Percentiles rank a stretch among this genome's conserved stretches.
Conservation (phyloP, 2,329 filamentous ascomycete species). For the Rhinocladiella mackenziei region DNA sequence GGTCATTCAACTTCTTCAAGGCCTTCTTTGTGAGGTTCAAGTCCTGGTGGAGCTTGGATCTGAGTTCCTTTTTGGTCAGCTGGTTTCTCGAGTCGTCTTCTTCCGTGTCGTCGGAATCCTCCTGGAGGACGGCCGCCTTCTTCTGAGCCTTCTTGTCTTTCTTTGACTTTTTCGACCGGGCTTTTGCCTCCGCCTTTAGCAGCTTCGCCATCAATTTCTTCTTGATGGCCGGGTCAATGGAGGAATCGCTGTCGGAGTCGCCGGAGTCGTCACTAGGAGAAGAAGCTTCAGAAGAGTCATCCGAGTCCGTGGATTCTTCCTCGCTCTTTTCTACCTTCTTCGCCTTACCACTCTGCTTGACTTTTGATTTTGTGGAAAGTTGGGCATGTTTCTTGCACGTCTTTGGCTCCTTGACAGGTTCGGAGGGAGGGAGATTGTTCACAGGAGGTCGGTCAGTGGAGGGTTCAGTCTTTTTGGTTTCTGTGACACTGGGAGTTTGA, state of each 20-base stretch:
- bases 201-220: constrained; percentile 18
- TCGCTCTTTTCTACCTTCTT: constrained; percentile 8
- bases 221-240: constrained; percentile 11
- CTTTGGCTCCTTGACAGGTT: constrained; percentile 14
- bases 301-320: constrained; percentile 5
- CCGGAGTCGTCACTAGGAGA: constrained; percentile 13
- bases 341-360: constrained; percentile 7
- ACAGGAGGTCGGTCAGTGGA: constrained; percentile 8
- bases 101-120: constrained; percentile 12
- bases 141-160: constrained; percentile 8
- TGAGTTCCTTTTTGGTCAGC: too few relatives aligned
- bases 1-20: constrained; percentile 8
- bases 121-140: constrained; percentile 10
- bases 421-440: constrained; percentile 6
- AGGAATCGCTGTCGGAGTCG: constrained; percentile 16
- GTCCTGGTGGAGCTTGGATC: too few relatives aligned
- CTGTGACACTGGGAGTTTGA: constrained; percentile 9
- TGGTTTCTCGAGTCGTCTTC: too few relatives aligned
- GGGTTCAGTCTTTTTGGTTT: constrained; percentile 14
- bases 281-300: constrained; percentile 7
- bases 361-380: constrained; percentile 7
- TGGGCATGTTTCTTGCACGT: constrained; percentile 11
- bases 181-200: constrained; percentile 18
- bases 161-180: constrained; percentile 10
- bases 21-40: constrained; percentile 9